A percentile compares a stretch with the other conserved stretches of the same genome.
These are phyloP conservation scores for Melastoma candidum DNA, from an alignment of 441 rosid species.

Conservation along the genomic window DNA sequence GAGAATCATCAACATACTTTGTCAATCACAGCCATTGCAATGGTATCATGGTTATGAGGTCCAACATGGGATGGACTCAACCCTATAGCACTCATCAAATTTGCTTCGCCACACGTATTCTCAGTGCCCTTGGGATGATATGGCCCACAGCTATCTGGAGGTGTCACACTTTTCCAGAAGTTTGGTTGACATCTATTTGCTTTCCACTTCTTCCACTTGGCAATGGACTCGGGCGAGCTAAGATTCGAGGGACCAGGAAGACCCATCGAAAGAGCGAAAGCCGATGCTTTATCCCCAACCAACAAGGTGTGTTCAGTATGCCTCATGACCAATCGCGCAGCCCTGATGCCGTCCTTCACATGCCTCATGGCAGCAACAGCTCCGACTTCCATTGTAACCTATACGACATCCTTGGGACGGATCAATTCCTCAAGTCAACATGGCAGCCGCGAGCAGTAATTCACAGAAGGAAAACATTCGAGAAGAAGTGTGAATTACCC, in stretches of 20 bases:
- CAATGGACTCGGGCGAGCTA: slow-evolving; percentile 62
- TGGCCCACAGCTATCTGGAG: slow-evolving; percentile 61
- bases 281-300: slow-evolving; percentile 74
- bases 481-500: slow-evolving; percentile 37
- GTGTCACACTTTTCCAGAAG: slow-evolving; percentile 73
- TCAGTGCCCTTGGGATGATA: slow-evolving; percentile 31
- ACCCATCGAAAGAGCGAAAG: slow-evolving; percentile 87
- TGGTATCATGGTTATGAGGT: slow-evolving; percentile 74
- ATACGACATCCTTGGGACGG: slow-evolving; percentile 33
- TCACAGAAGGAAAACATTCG: slow-evolving; percentile 1
- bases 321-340: slow-evolving; percentile 76
- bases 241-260: slow-evolving; percentile 82
- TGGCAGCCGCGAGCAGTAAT: not conserved
- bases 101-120: slow-evolving; percentile 20
- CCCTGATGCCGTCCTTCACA: slow-evolving; percentile 83
- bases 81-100: slow-evolving; percentile 24
- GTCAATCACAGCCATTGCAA: slow-evolving; percentile 86
- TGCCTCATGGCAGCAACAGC: slow-evolving; percentile 96
- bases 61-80: slow-evolving; percentile 44
- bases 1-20: slow-evolving; percentile 35
- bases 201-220: slow-evolving; percentile 79
- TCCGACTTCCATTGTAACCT: slow-evolving; percentile 98
- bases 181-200: slow-evolving; percentile 68
- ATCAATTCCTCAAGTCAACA: slow-evolving; percentile 8
- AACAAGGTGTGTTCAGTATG: slow-evolving; percentile 74